Base-by-base conservation (phyloP, 306 rosid species). In the Malus asiatica region DNA sequence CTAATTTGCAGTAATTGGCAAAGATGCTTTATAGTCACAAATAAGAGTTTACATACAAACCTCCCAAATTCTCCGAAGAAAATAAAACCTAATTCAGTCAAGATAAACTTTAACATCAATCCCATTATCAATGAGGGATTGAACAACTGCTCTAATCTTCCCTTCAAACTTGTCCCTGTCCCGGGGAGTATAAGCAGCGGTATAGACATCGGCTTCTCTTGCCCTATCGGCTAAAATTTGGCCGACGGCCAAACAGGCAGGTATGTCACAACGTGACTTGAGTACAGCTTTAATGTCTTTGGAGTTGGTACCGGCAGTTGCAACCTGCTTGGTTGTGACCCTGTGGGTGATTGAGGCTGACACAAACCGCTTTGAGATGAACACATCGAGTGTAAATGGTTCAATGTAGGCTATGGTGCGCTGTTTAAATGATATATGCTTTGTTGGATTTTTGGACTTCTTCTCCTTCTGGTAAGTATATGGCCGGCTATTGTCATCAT, bases 301-400 rank as follows among this genome's bases (percentile, higher is more conserved):
- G 53, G 98, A 94, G 89, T 95, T 95, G 58, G 98, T 95, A 30
- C 98, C 98, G 2, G 98, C 97, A 78, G 92, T 97, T 53, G 96
- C 96, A 83, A 95, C 98, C 84, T 92, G 98, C 78, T 88, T 92
- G 81, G 95, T 82, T 42, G 97, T 92, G 72, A 89, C 90, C 86
- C 98, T 82, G 78, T 95, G 98, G 30, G 98, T 95, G 40, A 95
- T 84, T 14, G 97, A 90, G 72, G 98, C 98, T 19, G 97, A 87
- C 66, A 95, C 97, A 48, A 95, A 95, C 11, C 97, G 88, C 72
- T 95, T 95, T n/a, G 98, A 95, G 86, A 95, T 92, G 42, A 85
- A 87, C 72, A 95, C 98, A 23, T 92, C 96, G 3, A 95, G 97
- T 23, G 97, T 95, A 83, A 91, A 95, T 27, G 98, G 98, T 77